Conservation (phyloP, 768 basidiomycete species). For the Amanita phalloides region DNA sequence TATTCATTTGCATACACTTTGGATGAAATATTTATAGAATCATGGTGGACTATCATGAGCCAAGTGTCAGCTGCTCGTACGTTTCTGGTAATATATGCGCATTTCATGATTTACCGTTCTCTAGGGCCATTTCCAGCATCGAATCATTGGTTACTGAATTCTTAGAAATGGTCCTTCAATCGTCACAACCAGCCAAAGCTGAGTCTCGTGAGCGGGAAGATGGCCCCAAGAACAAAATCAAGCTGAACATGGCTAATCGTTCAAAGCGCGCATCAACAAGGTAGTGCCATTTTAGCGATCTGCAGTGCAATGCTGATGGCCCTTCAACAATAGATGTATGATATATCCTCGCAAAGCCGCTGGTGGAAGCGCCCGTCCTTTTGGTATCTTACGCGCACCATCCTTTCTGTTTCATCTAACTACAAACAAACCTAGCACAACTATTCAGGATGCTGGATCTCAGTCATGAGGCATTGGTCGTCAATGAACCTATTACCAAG, state of each 20-base stretch:
- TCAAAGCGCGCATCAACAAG: conserved; percentile 10
- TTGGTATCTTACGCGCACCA: conserved; percentile 23
- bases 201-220: conserved; percentile 1
- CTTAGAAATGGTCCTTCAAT: conserved; percentile 20
- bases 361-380: conserved; percentile 25
- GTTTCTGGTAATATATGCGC: conserved; percentile 1
- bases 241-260: conserved; percentile 25
- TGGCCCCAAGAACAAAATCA: conserved; percentile 16
- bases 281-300: neutral
- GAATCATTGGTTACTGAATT: conserved; percentile 26
- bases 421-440: conserved; percentile 37
- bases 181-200: conserved; percentile 6
- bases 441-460: conserved; percentile 55
- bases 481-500: conserved; percentile 51
- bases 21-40: neutral
- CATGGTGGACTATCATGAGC: neutral
- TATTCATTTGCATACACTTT: conserved; percentile 1
- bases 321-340: conserved; percentile 14
- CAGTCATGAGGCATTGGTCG: conserved; percentile 55
- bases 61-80: neutral
- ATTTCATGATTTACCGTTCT: neutral
- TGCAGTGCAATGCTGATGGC: conserved; percentile 5
- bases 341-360: conserved; percentile 25
- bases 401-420: neutral
- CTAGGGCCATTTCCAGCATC: conserved; percentile 15